Conservation (phyloP, 2,329 filamentous ascomycete genomes). For the Purpureocillium takamizusanense region DNA sequence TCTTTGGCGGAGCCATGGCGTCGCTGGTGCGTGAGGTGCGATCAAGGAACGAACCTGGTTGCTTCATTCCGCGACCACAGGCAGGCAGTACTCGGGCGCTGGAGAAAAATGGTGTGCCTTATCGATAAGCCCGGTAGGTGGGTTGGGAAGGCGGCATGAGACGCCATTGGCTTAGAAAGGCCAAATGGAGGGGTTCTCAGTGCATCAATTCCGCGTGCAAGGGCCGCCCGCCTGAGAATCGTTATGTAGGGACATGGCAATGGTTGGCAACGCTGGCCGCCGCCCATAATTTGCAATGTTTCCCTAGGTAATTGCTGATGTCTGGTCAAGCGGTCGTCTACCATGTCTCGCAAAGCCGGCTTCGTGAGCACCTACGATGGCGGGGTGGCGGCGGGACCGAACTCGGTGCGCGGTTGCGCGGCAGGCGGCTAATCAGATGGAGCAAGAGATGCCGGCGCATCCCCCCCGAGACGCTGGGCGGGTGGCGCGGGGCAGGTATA, state of each 20-base stretch:
- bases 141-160: not conserved
- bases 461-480: not conserved
- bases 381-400: conserved; percentile 2
- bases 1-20: conserved; percentile 57
- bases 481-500: conserved; percentile 3
- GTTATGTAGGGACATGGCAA: too few species aligned
- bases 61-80: too few species aligned
- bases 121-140: not conserved
- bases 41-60: not conserved
- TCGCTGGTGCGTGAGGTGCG: not conserved
- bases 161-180: not conserved
- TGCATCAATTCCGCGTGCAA: too few species aligned
- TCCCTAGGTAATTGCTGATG: too few species aligned
- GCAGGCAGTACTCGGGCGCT: too few species aligned
- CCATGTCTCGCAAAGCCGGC: too few species aligned
- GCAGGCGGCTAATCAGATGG: conserved; percentile 2
- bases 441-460: too few species aligned
- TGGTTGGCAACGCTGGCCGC: too few species aligned
- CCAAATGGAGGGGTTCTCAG: not conserved
- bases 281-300: too few species aligned
- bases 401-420: conserved; percentile 5
- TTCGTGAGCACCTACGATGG: not conserved
- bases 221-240: too few species aligned
- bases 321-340: too few species aligned
- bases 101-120: conserved; percentile 1